Evolutionary conservation across 1,284 basidiomycete species (phyloP).

Genomic region (Pseudozyma hubeiensis): DNA sequence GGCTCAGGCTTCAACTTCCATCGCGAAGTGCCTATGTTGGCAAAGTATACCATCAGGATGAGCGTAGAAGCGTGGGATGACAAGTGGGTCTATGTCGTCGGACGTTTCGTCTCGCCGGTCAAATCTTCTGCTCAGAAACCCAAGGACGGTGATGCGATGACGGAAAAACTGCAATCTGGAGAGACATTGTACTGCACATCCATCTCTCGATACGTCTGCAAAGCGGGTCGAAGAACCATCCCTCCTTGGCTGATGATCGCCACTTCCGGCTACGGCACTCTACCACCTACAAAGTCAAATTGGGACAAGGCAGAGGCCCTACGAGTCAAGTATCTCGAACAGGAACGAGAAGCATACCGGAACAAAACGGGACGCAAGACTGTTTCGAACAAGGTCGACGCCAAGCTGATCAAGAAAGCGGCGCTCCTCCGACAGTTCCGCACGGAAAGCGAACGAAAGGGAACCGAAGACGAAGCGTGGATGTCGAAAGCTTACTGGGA

Average conservation of each 20-base stretch:
- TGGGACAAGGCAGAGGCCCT: slow-evolving; percentile 57
- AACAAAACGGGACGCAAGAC: slow-evolving; percentile 23
- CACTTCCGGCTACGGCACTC: slow-evolving; percentile 55
- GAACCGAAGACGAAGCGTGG: slow-evolving; percentile 37
- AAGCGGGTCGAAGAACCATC: slow-evolving; percentile 53
- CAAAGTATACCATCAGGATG: slow-evolving; percentile 46
- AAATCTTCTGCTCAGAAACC: slow-evolving; percentile 1
- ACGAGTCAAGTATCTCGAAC: slow-evolving; percentile 25
- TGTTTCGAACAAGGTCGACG: slow-evolving; percentile 20
- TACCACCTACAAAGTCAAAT: slow-evolving; percentile 38
- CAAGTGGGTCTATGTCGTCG: slow-evolving; percentile 59
- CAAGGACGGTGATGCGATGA: not conserved
- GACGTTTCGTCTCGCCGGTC: slow-evolving; percentile 27
- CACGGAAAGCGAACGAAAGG: slow-evolving; percentile 27
- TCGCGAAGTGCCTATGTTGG: slow-evolving; percentile 52
- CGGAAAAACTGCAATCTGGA: slow-evolving; percentile 13
- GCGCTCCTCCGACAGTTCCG: slow-evolving; percentile 28
- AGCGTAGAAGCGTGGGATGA: slow-evolving; percentile 56
- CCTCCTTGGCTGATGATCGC: slow-evolving; percentile 60
- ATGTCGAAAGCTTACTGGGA: slow-evolving; percentile 40
- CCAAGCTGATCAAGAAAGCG: slow-evolving; percentile 32
- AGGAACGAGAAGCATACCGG: not conserved
- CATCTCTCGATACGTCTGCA: slow-evolving; percentile 56
- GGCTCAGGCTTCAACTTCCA: slow-evolving; percentile 53
- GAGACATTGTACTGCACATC: slow-evolving; percentile 57